These are phyloP conservation scores for Petasospora rhodanensis DNA, from an alignment of 1,139 yeast species.

Conservation along the genomic window DNA sequence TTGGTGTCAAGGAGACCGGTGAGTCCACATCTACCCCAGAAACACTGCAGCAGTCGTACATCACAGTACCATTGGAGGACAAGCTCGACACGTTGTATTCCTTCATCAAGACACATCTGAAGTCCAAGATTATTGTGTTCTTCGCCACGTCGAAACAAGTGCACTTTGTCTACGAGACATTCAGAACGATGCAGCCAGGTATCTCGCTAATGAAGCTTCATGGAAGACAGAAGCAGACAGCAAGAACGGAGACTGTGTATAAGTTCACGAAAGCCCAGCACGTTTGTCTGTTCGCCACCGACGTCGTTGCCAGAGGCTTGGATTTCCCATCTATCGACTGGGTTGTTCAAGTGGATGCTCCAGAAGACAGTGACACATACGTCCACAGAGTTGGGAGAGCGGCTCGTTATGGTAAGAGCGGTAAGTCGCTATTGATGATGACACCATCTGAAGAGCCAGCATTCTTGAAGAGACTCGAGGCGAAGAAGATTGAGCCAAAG, in stretches of 20 bases:
- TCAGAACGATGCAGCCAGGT: conserved; percentile 93
- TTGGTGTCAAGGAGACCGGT: conserved; percentile 50
- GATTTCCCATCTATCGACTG: conserved; percentile 98
- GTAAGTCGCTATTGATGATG: conserved; percentile 79
- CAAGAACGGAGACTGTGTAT: conserved; percentile 83
- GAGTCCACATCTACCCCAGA: conserved; percentile 70
- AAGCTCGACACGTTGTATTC: conserved; percentile 86
- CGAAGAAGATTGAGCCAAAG: conserved; percentile 50
- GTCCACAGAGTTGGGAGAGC: conserved; percentile 96
- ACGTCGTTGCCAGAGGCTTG: conserved; percentile 94
- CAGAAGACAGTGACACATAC: conserved; percentile 93
- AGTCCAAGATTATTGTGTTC: conserved; percentile 81
- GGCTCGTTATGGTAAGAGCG: conserved; percentile 88
- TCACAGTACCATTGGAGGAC: conserved; percentile 66
- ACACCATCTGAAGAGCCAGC: conserved; percentile 81
- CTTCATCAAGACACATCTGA: conserved; percentile 83
- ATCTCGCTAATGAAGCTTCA: conserved; percentile 86
- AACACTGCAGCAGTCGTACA: conserved; percentile 76
- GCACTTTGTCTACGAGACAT: conserved; percentile 86
- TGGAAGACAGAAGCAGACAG: conserved; percentile 93
- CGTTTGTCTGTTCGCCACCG: conserved; percentile 91
- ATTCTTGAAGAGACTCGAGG: conserved; percentile 59
- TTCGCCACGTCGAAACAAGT: conserved; percentile 93
- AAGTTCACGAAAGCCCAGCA: conserved; percentile 84
- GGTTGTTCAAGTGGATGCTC: conserved; percentile 95